Percentiles rank a stretch among this genome's conserved stretches.
phyloP scores from a whole-genome alignment of 192 early-diverging fungal species.

The Mortierella claussenii region DNA sequence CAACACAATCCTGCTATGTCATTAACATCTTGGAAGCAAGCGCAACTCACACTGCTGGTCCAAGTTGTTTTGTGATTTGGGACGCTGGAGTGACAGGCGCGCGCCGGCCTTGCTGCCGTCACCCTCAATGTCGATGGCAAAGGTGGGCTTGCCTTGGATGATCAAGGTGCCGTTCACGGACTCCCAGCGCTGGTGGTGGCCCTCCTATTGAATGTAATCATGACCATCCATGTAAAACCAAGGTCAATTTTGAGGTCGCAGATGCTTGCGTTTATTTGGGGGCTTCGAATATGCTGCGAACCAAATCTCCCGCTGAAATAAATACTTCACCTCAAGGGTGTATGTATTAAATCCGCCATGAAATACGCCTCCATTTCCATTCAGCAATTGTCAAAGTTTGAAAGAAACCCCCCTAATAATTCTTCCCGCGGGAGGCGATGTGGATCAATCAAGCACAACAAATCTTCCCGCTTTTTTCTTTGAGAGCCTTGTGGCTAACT shows the following conservation, averaged over 20 bases:
- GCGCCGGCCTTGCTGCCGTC: conserved; percentile 40
- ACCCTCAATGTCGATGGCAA: conserved; percentile 46
- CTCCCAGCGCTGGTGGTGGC: conserved; percentile 51
- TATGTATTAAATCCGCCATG: too few relatives aligned
- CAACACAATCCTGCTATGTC: background rate
- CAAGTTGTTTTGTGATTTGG: conserved; percentile 47
- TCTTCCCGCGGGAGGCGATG: background rate
- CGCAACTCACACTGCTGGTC: conserved; percentile 33
- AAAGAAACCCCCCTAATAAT: too few relatives aligned
- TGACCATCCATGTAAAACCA: too few relatives aligned
- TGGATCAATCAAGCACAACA: background rate
- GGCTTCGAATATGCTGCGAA: too few relatives aligned
- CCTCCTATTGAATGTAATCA: conserved; percentile 5
- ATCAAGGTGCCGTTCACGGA: conserved; percentile 27
- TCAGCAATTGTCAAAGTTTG: too few relatives aligned
- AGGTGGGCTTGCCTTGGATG: conserved; percentile 45
- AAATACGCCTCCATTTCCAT: too few relatives aligned
- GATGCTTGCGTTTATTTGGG: too few relatives aligned
- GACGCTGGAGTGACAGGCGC: conserved; percentile 49
- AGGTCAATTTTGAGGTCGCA: too few relatives aligned
- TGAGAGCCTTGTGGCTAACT: background rate
- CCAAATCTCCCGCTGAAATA: too few relatives aligned
- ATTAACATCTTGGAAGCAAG: background rate
- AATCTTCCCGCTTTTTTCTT: background rate
- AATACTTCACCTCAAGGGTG: too few relatives aligned